Evolutionary conservation across 495 filamentous ascomycete species (phyloP).

Genomic region (Aspergillus nanangensis): DNA sequence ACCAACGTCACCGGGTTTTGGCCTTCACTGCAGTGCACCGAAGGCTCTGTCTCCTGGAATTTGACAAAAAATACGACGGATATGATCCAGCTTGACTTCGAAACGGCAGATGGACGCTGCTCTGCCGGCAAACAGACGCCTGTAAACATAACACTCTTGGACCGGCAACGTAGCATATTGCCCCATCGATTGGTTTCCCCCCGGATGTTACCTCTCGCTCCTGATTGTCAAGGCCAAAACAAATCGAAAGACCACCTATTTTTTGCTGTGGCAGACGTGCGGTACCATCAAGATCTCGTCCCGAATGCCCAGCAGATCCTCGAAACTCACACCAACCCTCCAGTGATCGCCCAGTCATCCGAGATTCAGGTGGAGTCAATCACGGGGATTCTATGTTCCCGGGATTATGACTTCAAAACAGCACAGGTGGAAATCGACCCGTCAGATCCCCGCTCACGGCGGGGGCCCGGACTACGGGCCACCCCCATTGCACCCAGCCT

Average conservation of each 20-base stretch:
- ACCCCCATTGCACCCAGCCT: background rate
- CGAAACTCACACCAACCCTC: background rate
- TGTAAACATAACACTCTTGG: background rate
- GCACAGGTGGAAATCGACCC: background rate
- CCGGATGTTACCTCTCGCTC: background rate
- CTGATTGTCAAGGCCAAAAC: too few relatives aligned
- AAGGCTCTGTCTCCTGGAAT: background rate
- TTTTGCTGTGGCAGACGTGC: background rate
- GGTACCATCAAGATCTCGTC: background rate
- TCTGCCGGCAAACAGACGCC: background rate
- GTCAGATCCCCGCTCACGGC: background rate
- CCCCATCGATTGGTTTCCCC: background rate
- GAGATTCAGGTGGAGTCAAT: background rate
- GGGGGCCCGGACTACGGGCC: background rate
- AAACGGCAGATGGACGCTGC: background rate
- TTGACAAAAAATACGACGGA: background rate
- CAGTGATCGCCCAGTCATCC: background rate
- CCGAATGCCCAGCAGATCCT: background rate
- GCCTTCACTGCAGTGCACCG: background rate
- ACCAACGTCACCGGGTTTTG: background rate
- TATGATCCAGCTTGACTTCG: background rate
- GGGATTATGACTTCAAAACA: background rate
- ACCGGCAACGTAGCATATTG: background rate
- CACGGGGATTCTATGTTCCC: background rate
- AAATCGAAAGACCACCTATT: too few relatives aligned